Evolutionary conservation across 257 asterid genomes (phyloP).

Genomic region (Lycium barbarum): DNA sequence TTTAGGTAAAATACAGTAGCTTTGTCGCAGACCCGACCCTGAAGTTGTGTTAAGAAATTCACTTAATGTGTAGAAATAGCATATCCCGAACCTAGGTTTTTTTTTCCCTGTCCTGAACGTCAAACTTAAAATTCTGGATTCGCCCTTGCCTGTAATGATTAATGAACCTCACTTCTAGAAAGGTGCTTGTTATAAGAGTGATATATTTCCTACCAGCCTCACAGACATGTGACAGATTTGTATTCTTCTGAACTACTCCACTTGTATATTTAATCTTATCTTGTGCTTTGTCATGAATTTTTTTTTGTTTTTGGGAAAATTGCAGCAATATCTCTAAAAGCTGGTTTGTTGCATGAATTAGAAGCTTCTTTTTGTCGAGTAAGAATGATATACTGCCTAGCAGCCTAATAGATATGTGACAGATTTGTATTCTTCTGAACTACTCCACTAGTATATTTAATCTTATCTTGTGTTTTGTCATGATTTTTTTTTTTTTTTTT

Average conservation of each 20-base stretch:
- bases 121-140: too few species aligned
- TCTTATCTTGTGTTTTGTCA: not conserved
- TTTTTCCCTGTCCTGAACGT: too few species aligned
- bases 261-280: slow-evolving; percentile 22
- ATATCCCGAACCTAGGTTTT: too few species aligned
- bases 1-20: too few species aligned
- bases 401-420: not conserved
- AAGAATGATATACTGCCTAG: not conserved
- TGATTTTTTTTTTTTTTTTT: not conserved
- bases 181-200: not conserved
- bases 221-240: not conserved
- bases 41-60: too few species aligned
- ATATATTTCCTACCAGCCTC: not conserved
- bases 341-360: not conserved
- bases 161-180: too few species aligned
- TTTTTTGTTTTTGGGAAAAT: not conserved
- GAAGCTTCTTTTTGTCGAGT: not conserved
- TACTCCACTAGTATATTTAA: not conserved
- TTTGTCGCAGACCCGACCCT: too few species aligned
- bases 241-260: not conserved
- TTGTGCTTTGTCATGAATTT: not conserved
- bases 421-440: not conserved
- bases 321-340: not conserved
- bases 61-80: too few species aligned
- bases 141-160: too few species aligned